Evolutionary conservation across 1,284 basidiomycete species (phyloP).

Genomic region (Caloboletus firmus): DNA sequence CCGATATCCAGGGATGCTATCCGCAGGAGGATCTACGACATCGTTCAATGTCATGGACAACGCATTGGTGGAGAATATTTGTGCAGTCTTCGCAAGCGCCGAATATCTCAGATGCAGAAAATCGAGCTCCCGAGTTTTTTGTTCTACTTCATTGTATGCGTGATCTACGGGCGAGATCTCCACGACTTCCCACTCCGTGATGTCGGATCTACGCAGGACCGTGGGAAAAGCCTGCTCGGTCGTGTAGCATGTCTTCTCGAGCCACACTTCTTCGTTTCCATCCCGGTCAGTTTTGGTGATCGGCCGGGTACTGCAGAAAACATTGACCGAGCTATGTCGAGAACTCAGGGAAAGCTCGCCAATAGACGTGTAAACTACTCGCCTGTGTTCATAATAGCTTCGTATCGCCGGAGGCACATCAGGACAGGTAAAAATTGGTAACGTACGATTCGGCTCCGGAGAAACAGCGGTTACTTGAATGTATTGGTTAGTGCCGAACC

Average conservation of each 20-base stretch:
- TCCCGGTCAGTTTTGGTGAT: slow-evolving; percentile 61
- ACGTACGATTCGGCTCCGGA: slow-evolving; percentile 81
- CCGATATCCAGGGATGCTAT: slow-evolving; percentile 78
- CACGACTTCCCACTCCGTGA: slow-evolving; percentile 71
- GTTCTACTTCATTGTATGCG: slow-evolving; percentile 78
- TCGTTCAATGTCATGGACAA: slow-evolving; percentile 87
- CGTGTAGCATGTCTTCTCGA: slow-evolving; percentile 84
- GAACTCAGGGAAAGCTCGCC: neutral
- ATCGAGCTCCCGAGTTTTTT: slow-evolving; percentile 74
- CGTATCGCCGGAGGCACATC: slow-evolving; percentile 81
- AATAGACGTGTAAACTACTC: slow-evolving; percentile 8
- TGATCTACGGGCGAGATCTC: slow-evolving; percentile 88
- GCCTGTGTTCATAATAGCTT: slow-evolving; percentile 88
- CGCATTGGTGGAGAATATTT: slow-evolving; percentile 76
- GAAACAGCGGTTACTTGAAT: slow-evolving; percentile 86
- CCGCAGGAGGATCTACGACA: slow-evolving; percentile 79
- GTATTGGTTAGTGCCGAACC: slow-evolving; percentile 79
- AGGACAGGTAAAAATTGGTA: slow-evolving; percentile 82
- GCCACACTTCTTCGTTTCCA: slow-evolving; percentile 77
- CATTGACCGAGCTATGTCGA: slow-evolving; percentile 64
- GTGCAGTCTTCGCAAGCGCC: slow-evolving; percentile 72
- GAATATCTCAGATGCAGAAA: slow-evolving; percentile 72
- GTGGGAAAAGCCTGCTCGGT: slow-evolving; percentile 93
- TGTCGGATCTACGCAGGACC: slow-evolving; percentile 86
- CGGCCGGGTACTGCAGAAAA: slow-evolving; percentile 79